A percentile compares a stretch with the other conserved stretches of the same genome.
Conservation (phyloP, 1,284 basidiomycete species). For the Thecaphora thlaspeos region DNA sequence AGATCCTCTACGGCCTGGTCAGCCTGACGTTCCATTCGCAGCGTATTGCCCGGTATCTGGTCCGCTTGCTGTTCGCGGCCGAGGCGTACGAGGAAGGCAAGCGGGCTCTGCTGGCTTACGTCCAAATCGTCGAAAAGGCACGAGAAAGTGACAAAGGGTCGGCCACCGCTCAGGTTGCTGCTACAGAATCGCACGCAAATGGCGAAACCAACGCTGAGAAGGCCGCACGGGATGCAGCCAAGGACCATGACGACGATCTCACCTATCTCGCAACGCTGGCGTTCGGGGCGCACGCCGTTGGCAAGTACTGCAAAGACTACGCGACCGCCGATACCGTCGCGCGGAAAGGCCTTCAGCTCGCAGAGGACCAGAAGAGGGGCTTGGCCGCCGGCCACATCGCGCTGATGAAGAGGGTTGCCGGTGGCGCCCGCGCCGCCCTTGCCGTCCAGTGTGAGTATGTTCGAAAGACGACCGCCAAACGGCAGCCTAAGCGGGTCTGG, state of each 20-base stretch:
- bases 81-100: slow-evolving; percentile 50
- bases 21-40: slow-evolving; percentile 54
- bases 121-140: slow-evolving; percentile 51
- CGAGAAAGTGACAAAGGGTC: slow-evolving; percentile 32
- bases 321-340: slow-evolving; percentile 36
- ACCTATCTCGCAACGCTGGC: slow-evolving; percentile 41
- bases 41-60: slow-evolving; percentile 45
- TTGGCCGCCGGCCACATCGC: slow-evolving; percentile 15
- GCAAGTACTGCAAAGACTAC: slow-evolving; percentile 32
- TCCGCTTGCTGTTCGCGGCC: slow-evolving; percentile 47
- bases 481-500: too few relatives aligned
- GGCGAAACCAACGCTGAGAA: slow-evolving; percentile 5
- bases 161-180: slow-evolving; percentile 10
- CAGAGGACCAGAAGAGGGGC: slow-evolving; percentile 18
- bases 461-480: too few relatives aligned
- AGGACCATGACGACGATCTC: slow-evolving; percentile 38
- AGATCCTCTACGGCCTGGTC: slow-evolving; percentile 46
- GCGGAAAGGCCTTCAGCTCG: slow-evolving; percentile 29
- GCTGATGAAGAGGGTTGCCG: slow-evolving; percentile 32
- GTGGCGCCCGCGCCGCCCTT: slow-evolving; percentile 29
- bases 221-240: slow-evolving; percentile 6
- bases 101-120: slow-evolving; percentile 44
- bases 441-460: slow-evolving; percentile 18
- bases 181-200: slow-evolving; percentile 5
- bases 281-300: slow-evolving; percentile 37